phyloP scores from a whole-genome alignment of 2,329 filamentous ascomycete species.

The Colletotrichum tamarilloi region DNA sequence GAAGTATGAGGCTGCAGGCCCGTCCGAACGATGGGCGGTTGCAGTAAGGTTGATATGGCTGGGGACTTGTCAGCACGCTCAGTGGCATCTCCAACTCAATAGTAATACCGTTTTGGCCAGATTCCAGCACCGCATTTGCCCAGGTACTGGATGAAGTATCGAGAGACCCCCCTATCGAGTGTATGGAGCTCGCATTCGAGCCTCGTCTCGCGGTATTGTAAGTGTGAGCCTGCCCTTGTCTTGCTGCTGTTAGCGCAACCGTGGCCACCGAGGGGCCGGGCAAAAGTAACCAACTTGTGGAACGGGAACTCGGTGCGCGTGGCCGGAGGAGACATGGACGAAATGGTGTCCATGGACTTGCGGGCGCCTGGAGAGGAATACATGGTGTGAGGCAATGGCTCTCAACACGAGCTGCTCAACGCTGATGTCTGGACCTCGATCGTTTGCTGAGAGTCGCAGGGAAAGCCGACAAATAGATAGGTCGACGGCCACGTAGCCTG shows the following conservation, averaged over 20 bases:
- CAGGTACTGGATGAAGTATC: conserved; percentile 73
- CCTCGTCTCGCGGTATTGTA: conserved; percentile 72
- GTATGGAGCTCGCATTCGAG: conserved; percentile 88
- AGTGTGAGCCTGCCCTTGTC: conserved; percentile 58
- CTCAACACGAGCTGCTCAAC: neutral
- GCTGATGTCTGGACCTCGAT: conserved; percentile 20
- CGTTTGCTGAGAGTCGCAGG: conserved; percentile 23
- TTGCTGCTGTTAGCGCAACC: conserved; percentile 36
- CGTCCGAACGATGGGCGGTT: conserved; percentile 89
- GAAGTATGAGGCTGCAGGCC: conserved; percentile 84
- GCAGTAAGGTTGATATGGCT: conserved; percentile 94
- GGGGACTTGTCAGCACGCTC: conserved; percentile 17
- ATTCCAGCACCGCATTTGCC: conserved; percentile 71
- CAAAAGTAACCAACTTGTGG: conserved; percentile 60
- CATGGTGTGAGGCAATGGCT: conserved; percentile 57
- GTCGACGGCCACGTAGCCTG: conserved; percentile 47
- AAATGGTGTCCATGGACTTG: conserved; percentile 74
- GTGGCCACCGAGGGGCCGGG: neutral
- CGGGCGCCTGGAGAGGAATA: conserved; percentile 67
- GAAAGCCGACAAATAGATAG: conserved; percentile 48
- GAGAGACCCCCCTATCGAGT: conserved; percentile 86
- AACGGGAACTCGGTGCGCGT: conserved; percentile 68
- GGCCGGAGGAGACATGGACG: conserved; percentile 62
- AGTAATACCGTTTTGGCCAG: conserved; percentile 80
- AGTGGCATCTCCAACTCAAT: neutral